phyloP scores from a whole-genome alignment of 2,329 filamentous ascomycete species.

The Rhinocladiella mackenziei region DNA sequence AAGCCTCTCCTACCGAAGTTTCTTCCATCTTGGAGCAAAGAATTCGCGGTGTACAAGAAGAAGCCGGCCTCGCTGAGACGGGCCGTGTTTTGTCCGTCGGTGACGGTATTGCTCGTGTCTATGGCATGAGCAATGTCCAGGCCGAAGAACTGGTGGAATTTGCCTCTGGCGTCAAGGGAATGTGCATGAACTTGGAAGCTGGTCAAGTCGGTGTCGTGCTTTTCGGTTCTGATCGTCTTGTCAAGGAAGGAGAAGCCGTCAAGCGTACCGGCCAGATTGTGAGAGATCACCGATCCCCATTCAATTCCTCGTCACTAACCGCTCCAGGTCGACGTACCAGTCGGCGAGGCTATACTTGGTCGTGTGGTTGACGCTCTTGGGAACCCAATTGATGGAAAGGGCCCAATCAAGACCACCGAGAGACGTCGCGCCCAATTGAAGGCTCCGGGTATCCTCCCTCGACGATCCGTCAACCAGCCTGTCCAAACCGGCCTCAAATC shows the following conservation, averaged over 20 bases:
- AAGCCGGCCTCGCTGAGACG: conserved; percentile 93
- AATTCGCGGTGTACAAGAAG: conserved; percentile 97
- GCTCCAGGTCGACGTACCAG: conserved; percentile 84
- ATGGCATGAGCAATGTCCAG: conserved; percentile 99
- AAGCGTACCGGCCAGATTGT: conserved; percentile 99
- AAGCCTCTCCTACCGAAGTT: conserved; percentile 95
- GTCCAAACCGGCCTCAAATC: conserved; percentile 99
- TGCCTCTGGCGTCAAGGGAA: conserved; percentile 99
- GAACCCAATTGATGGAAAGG: conserved; percentile 99
- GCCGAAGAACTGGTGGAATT: conserved; percentile 99
- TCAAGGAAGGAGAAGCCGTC: conserved; percentile 98
- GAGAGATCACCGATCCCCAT: conserved; percentile 39
- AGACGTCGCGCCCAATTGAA: conserved; percentile 97
- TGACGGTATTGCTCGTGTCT: conserved; percentile 99
- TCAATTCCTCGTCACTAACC: conserved; percentile 26
- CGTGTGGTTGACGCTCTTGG: conserved; percentile 98
- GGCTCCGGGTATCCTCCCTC: conserved; percentile 96
- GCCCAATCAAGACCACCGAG: conserved; percentile 86
- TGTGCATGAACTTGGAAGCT: conserved; percentile 99
- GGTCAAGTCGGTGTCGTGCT: conserved; percentile 99
- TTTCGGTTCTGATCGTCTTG: conserved; percentile 99
- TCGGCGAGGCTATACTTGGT: conserved; percentile 86
- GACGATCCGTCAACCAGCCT: conserved; percentile 94
- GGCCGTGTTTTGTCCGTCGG: conserved; percentile 98
- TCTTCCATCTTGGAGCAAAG: conserved; percentile 99